Base-by-base conservation (phyloP, 2,329 filamentous ascomycete species). In the Aspergillus sp. region DNA sequence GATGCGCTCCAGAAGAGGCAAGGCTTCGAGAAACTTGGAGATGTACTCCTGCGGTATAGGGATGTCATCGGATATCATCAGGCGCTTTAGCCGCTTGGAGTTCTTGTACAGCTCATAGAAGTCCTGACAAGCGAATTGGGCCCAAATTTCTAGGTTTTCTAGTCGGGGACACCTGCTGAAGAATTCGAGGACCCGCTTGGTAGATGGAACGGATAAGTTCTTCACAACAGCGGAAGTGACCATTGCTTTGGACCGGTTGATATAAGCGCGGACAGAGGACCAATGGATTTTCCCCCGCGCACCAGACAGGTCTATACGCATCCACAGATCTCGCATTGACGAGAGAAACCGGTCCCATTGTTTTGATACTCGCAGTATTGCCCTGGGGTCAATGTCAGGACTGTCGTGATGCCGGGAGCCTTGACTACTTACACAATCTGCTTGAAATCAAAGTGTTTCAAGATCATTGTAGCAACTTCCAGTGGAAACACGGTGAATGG, bases 401-500 rank as follows among this genome's bases (percentile, higher is more conserved):
- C 19, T 44, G 24, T 3, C 11, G 4, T 40, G 38, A 20, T 16
- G 11, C 14, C 11, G 14, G 26, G 3, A 22, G 26, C 4, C 3
- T 46, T n/a, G 26, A 30, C 11, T 13, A 61, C 68, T 51, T 71
- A 79, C 68, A 80, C 71, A 47, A 77, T 70, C 49, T 82, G 70
- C 46, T 68, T 71, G 62, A 84, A 82, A 26, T 71, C 67, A n/a
- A 84, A 69, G 54, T 80, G 70, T 9, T 69, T 66, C n/a, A 85
- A 60, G 2, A 84, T 68, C 61, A 79, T 72, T 33, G 76, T 71
- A 4, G 77, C 77, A 20, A 85, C 62, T 60, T 85, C 82, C 1
- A 78, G 64, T 0, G 82, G 82, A 7, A 85, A 64, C 4, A 78
- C 60, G 3, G 71, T 73, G 38, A 84, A 75, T 0, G 82, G 82